Evolutionary conservation across 169 alveolate genomes (phyloP).

Genomic region (Plasmodium sp.): DNA sequence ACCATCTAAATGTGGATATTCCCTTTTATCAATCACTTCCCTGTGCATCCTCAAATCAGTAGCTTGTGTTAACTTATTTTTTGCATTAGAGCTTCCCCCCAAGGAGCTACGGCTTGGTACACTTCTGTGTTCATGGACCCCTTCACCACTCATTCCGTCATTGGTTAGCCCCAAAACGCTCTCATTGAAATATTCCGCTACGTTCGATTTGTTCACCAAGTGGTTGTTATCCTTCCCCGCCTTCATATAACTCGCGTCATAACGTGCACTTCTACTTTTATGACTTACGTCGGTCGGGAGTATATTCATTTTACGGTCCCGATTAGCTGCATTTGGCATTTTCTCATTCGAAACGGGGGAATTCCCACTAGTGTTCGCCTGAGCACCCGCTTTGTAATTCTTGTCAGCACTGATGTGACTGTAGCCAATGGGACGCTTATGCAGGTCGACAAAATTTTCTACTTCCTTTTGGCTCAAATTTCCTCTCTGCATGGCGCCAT

Average conservation of each 20-base stretch:
- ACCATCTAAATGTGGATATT: neutral
- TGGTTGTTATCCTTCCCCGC: neutral
- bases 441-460: neutral
- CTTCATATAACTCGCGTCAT: neutral
- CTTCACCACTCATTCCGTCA: neutral
- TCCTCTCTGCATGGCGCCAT: neutral
- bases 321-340: neutral
- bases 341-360: neutral
- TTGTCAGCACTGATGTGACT: neutral
- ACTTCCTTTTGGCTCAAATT: neutral
- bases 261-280: neutral
- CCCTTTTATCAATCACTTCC: neutral
- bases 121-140: neutral
- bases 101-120: neutral
- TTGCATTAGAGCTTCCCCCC: neutral
- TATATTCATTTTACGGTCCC: neutral
- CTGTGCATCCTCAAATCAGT: neutral
- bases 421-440: neutral
- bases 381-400: neutral
- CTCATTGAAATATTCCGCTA: neutral
- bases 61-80: neutral
- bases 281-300: neutral
- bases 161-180: neutral
- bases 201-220: neutral
- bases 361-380: neutral